phyloP scores from a whole-genome alignment of 148 eudicot species.

The Chenopodium suecicum region DNA sequence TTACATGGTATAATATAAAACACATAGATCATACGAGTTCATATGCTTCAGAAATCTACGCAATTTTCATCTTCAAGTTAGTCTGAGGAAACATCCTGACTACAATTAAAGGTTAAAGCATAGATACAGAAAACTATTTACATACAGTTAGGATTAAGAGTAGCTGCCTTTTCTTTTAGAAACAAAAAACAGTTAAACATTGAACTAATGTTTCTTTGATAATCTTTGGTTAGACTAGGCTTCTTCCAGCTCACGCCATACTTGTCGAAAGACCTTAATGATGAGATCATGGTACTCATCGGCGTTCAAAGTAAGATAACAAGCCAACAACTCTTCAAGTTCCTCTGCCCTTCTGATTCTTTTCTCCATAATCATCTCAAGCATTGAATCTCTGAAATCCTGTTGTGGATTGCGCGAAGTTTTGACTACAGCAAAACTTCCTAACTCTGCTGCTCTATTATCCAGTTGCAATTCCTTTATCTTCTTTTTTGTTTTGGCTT shows the following conservation, averaged over 20 bases:
- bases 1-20: neutral
- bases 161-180: neutral
- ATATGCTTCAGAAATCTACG: neutral
- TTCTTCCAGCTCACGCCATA: conserved; percentile 62
- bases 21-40: neutral
- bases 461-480: conserved; percentile 27
- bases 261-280: conserved; percentile 68
- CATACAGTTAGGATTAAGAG: conserved; percentile 6
- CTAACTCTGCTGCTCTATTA: conserved; percentile 31
- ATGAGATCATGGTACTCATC: conserved; percentile 77
- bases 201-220: neutral
- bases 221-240: conserved; percentile 23
- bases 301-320: conserved; percentile 68
- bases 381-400: conserved; percentile 78
- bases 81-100: neutral
- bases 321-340: conserved; percentile 77
- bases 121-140: neutral
- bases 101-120: conserved; percentile 2
- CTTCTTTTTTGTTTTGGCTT: conserved; percentile 41
- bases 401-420: conserved; percentile 52
- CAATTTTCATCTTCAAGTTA: neutral
- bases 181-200: neutral
- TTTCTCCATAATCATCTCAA: conserved; percentile 75
- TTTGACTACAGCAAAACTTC: conserved; percentile 73
- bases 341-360: conserved; percentile 52